Conservation (phyloP, 352 stramenopile species). For the Globisporangium nagaii region DNA sequence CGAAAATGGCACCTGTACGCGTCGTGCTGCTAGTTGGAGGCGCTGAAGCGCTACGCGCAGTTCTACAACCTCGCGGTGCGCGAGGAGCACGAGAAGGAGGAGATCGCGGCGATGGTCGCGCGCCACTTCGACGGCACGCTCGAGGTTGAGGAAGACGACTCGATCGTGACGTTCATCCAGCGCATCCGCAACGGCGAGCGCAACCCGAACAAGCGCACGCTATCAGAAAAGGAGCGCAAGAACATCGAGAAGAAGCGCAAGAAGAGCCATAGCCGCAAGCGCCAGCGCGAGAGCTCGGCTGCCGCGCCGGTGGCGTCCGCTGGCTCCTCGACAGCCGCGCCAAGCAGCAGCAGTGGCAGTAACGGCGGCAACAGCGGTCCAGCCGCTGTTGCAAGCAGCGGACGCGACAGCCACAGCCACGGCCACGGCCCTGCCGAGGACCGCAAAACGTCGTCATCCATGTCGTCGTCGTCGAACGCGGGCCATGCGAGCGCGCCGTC, state of each 20-base stretch:
- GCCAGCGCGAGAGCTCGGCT: slow-evolving; percentile 47
- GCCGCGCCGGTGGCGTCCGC: slow-evolving; percentile 10
- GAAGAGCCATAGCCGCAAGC: slow-evolving; percentile 73
- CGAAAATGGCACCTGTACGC: background rate
- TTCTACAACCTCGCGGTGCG: slow-evolving; percentile 74
- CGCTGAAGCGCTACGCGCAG: slow-evolving; percentile 71
- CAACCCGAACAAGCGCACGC: slow-evolving; percentile 39
- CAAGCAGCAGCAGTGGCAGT: slow-evolving; percentile 13
- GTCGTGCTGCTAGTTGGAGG: slow-evolving; percentile 44
- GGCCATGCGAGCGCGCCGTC: no score
- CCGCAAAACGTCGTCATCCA: slow-evolving; percentile 18
- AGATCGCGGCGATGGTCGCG: slow-evolving; percentile 71
- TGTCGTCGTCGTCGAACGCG: background rate
- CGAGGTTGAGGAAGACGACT: slow-evolving; percentile 83
- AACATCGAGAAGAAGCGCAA: slow-evolving; percentile 57
- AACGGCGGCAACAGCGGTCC: background rate
- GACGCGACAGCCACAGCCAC: background rate
- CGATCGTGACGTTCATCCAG: slow-evolving; percentile 82
- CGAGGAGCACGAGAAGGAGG: slow-evolving; percentile 55
- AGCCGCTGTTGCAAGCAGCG: background rate
- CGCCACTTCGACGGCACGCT: slow-evolving; percentile 76
- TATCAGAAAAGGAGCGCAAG: slow-evolving; percentile 64
- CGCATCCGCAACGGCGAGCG: slow-evolving; percentile 79
- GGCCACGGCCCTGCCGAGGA: slow-evolving; percentile 16
- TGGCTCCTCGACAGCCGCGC: background rate